Base-by-base conservation (phyloP, 306 rosid genomes). In the Elaeagnus macrophylla region DNA sequence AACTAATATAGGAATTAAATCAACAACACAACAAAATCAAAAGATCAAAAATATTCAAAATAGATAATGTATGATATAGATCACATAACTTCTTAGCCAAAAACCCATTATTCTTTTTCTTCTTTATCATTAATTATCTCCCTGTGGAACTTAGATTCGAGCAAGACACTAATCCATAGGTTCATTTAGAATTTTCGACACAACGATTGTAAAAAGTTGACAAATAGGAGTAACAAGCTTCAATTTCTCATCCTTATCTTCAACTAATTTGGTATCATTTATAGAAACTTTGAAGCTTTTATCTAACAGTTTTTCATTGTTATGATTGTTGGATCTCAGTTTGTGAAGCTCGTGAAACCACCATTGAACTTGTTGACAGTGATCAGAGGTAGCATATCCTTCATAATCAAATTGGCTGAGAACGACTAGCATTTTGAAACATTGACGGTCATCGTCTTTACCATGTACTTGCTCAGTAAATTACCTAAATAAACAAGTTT, bases 351-450 rank as follows among this genome's bases (percentile, higher is more conserved):
- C 82, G 17, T 67, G 78, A 15, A 85, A 74, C 76, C 95, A 76
- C 85, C 91, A 87, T 69, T 77, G 73, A 77, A 86, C 79, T 91
- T 84, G 8, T 60, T 66, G 36, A 66, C 78, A 11, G 82, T 39
- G 58, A 91, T 80, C 15, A 95, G 96, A 7, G 99, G 99, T 7
- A 91, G 93, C 59, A 66, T 65, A 0, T 76, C 69, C 66, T 75
- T 40, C 66, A 50, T 54, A 56, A 55, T 61, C 6, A 73, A 62
- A 32, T 52, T 60, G n/a, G 55, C 64, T 10, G 65, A 7, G 65
- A 87, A 91, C 3, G 99, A 96, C 86, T 86, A 91, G 46, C 95
- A 75, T 61, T 76, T 87, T 51, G 52, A 59, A 53, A 82, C 83
- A 67, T 82, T 89, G 36, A 61, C 37, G 50, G 72, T 72, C 77